Percentiles rank a stretch among this genome's conserved stretches.
phyloP scores from a whole-genome alignment of 2,329 filamentous ascomycete species.

The Apiospora marii region DNA sequence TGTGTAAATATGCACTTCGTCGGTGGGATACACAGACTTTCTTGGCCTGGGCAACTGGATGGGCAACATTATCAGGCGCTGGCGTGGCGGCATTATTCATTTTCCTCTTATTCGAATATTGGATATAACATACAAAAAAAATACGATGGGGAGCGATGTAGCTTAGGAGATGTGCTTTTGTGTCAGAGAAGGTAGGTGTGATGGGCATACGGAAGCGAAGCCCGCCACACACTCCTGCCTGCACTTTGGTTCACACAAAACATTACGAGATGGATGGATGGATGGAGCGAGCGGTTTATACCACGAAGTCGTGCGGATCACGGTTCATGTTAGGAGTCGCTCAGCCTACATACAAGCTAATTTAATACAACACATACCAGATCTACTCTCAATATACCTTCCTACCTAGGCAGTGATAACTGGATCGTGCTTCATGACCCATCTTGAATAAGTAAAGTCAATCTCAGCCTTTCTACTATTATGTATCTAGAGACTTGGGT shows the following conservation, averaged over 20 bases:
- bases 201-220: not conserved
- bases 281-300: conserved; percentile 8
- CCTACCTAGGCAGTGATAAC: not conserved
- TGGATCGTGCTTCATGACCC: too few species aligned
- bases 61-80: conserved; percentile 20
- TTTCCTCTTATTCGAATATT: not conserved
- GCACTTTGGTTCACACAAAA: not conserved
- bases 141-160: not conserved
- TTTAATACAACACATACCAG: conserved; percentile 23
- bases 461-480: too few species aligned
- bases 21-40: not conserved
- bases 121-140: conserved; percentile 21
- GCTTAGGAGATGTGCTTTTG: not conserved
- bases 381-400: conserved; percentile 5
- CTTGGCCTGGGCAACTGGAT: conserved; percentile 3
- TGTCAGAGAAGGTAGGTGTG: not conserved
- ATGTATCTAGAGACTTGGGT: not conserved
- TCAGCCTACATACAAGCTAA: conserved; percentile 18
- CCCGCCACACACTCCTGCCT: not conserved
- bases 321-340: conserved; percentile 19
- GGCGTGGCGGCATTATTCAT: conserved; percentile 14
- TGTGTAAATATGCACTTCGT: not conserved
- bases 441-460: not conserved
- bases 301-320: not conserved
- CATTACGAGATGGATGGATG: conserved; percentile 18